These are phyloP conservation scores for Collybia nuda DNA, from an alignment of 768 basidiomycete genomes.

Conservation along the genomic window DNA sequence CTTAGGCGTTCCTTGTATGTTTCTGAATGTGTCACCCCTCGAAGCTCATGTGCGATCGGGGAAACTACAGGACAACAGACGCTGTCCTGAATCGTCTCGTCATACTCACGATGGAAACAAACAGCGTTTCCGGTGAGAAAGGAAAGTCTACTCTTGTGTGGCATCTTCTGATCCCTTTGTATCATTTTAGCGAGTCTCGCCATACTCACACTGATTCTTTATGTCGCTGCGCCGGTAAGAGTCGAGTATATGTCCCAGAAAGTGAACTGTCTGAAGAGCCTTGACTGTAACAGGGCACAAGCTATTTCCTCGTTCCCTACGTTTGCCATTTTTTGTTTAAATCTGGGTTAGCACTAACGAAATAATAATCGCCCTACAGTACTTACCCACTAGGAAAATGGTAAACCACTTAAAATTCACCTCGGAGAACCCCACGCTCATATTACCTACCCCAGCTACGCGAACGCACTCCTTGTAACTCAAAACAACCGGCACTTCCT, in stretches of 20 bases:
- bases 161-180: no score
- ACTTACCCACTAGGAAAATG: constrained; percentile 11
- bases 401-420: no score
- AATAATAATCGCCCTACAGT: background rate
- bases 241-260: background rate
- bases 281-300: background rate
- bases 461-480: constrained; percentile 12
- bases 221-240: no score
- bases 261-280: no score
- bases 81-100: constrained; percentile 8
- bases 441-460: constrained; percentile 1
- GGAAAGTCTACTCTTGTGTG: no score
- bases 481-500: constrained; percentile 14
- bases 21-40: background rate
- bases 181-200: no score
- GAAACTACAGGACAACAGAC: constrained; percentile 6
- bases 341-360: no score
- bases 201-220: no score
- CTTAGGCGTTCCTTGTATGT: background rate
- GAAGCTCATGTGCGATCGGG: constrained; percentile 2
- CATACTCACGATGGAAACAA: constrained; percentile 11
- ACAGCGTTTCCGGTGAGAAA: constrained; percentile 8
- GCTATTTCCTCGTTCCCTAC: constrained; percentile 7
- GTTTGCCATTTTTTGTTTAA: background rate
- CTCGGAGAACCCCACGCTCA: no score